A percentile compares a stretch with the other conserved stretches of the same genome.
Conservation (phyloP, 2,329 filamentous ascomycete species). For the Penicillium sp. region DNA sequence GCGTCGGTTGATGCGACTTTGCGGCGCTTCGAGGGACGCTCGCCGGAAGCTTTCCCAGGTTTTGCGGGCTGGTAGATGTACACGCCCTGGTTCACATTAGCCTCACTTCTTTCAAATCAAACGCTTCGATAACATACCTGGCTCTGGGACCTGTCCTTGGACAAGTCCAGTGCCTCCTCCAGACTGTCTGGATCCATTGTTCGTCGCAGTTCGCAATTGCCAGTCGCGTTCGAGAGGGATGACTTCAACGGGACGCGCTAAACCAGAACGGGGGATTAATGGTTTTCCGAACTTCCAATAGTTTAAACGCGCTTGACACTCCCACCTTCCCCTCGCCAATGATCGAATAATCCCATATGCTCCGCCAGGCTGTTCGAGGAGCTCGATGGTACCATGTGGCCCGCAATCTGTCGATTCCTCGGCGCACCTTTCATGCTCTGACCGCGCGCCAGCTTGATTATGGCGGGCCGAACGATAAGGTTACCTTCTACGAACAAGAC, state of each 20-base stretch:
- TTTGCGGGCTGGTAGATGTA: slow-evolving; percentile 60
- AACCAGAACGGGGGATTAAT: slow-evolving; percentile 30
- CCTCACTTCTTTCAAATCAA: neutral
- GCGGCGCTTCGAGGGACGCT: slow-evolving; percentile 57
- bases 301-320: slow-evolving; percentile 12
- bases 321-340: slow-evolving; percentile 26
- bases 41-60: slow-evolving; percentile 34
- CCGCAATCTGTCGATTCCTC: slow-evolving; percentile 31
- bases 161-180: slow-evolving; percentile 24
- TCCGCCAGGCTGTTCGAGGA: slow-evolving; percentile 44
- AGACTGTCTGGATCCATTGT: slow-evolving; percentile 23
- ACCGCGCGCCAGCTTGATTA: slow-evolving; percentile 31
- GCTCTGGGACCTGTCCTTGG: slow-evolving; percentile 30
- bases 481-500: slow-evolving; percentile 46
- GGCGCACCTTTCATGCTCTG: slow-evolving; percentile 34
- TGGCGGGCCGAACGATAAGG: slow-evolving; percentile 41
- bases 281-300: slow-evolving; percentile 25
- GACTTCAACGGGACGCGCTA: slow-evolving; percentile 29
- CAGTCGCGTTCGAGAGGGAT: slow-evolving; percentile 4
- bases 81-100: slow-evolving; percentile 50
- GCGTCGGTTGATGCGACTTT: slow-evolving; percentile 48
- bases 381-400: slow-evolving; percentile 45
- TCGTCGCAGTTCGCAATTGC: slow-evolving; percentile 10
- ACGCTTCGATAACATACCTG: slow-evolving; percentile 25
- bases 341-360: slow-evolving; percentile 39